These are phyloP conservation scores for Debaryomyces coudertii DNA, from an alignment of 1,139 yeast genomes.

Conservation along the genomic window DNA sequence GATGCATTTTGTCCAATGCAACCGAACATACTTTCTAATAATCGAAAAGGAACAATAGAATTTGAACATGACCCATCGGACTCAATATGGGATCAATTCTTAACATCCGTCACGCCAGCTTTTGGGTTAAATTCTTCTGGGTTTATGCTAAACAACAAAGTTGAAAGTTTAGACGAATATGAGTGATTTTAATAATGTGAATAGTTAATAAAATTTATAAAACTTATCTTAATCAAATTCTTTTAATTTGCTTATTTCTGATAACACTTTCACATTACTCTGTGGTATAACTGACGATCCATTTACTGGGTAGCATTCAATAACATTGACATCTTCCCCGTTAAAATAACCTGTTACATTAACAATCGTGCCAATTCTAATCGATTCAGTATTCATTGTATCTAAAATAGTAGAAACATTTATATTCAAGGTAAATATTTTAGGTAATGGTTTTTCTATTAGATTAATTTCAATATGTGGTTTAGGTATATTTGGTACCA, in stretches of 20 bases:
- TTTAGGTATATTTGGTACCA: constrained; percentile 17
- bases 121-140: constrained; percentile 9
- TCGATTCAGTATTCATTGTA: constrained; percentile 11
- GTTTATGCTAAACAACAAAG: neutral
- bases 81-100: constrained; percentile 78
- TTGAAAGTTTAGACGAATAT: neutral
- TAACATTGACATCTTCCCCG: constrained; percentile 22
- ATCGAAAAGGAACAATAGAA: constrained; percentile 60
- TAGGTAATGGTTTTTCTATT: neutral
- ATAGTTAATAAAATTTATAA: neutral
- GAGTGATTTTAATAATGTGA: neutral
- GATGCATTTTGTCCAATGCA: too few relatives aligned
- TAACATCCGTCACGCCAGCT: constrained; percentile 31
- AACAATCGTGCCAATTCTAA: constrained; percentile 20
- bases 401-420: constrained; percentile 16
- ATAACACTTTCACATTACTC: constrained; percentile 17
- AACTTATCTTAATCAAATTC: constrained; percentile 12
- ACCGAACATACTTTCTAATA: constrained; percentile 26
- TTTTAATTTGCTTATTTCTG: constrained; percentile 18
- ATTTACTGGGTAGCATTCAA: constrained; percentile 22
- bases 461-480: neutral
- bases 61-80: constrained; percentile 68
- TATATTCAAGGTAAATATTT: constrained; percentile 5
- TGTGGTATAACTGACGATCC: constrained; percentile 17
- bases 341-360: constrained; percentile 24